phyloP scores from a whole-genome alignment of 2,329 filamentous ascomycete genomes.

The Fusarium sp. region DNA sequence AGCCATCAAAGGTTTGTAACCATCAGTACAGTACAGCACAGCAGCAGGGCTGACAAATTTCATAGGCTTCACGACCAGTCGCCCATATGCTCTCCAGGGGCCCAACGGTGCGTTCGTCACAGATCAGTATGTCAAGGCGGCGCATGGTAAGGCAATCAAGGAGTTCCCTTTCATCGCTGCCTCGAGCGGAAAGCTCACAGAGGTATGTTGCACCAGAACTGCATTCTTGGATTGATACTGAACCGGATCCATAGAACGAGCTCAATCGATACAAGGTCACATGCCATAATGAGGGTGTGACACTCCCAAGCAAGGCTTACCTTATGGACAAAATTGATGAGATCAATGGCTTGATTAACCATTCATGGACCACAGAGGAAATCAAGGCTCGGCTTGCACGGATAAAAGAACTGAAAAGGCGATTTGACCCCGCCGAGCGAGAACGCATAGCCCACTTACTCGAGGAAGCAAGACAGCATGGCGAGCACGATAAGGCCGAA shows the following conservation, averaged over 20 bases:
- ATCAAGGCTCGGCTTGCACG: slow-evolving; percentile 81
- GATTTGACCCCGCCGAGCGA: slow-evolving; percentile 74
- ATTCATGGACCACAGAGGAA: slow-evolving; percentile 84
- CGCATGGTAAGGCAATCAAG: slow-evolving; percentile 84
- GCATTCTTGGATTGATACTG: neutral
- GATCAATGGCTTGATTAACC: slow-evolving; percentile 82
- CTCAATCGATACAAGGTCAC: slow-evolving; percentile 83
- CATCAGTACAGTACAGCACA: neutral
- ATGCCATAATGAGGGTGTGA: slow-evolving; percentile 76
- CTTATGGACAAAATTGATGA: slow-evolving; percentile 79
- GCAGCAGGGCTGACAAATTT: slow-evolving; percentile 32
- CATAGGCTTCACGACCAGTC: slow-evolving; percentile 79
- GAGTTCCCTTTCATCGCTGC: slow-evolving; percentile 92
- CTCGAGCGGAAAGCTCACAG: slow-evolving; percentile 86
- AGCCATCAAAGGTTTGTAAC: slow-evolving; percentile 78
- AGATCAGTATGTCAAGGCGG: slow-evolving; percentile 83
- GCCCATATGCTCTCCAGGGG: slow-evolving; percentile 84
- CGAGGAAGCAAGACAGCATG: slow-evolving; percentile 71
- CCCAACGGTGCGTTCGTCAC: slow-evolving; percentile 83
- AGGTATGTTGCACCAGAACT: slow-evolving; percentile 62
- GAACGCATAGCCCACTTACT: slow-evolving; percentile 73
- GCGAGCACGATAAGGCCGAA: slow-evolving; percentile 67
- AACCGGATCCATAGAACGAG: slow-evolving; percentile 67
- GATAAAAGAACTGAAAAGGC: slow-evolving; percentile 73
- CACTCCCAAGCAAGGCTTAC: slow-evolving; percentile 76